Evolutionary conservation across 306 rosid genomes (phyloP), one percentile per base, ranked within the genome.

Genomic region (Trifolium repens): DNA sequence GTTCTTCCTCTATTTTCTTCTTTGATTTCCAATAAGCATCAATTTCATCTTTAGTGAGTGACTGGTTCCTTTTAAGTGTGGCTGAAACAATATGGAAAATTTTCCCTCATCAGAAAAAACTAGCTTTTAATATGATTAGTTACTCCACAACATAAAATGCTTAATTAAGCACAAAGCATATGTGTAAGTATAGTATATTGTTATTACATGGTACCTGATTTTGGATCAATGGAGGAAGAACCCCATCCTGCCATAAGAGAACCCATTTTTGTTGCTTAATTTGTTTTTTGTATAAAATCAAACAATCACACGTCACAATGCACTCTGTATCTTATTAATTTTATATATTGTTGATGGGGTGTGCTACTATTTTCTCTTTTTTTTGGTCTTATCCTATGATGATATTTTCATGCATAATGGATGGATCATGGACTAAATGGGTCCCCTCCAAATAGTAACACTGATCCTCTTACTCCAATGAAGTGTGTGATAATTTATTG

Each of bases 231-330:
- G 5, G 60, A 62, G 4, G 79, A 81, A 2, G 97, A 88, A 54
- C 30, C 67, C 98, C 98, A 89, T 60, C 97, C 98, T 39, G 91
- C 84, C 96, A 91, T 89, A 54, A 91, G 88, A 67, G 98, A 93
- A 84, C 98, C 97, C 98, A 93, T 68, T 63, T 6, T 89, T 47
- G 71, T 32, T 78, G 72, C 53, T 46, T 12, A 44, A 68, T 32
- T 52, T 32, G 52, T 39, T 67, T 39, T 67, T 5, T 44, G 24
- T 2, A 66, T 22, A 6, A 2, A 17, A 44, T 67, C n/a, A 63
- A 16, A 32, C 32, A 12, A 30, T 60, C 44, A 67, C 68, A 49
- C 9, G 32, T 59, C 40, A 59, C 13, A 59, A 71, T 14, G 16
- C 8, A 54, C 24, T 9, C 55, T 57, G 12, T 78, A 54, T 32